Percentiles rank a stretch among this genome's conserved stretches.
These are phyloP conservation scores for Rhinocladiella similis DNA, from an alignment of 2,329 filamentous ascomycete genomes.

Conservation along the genomic window DNA sequence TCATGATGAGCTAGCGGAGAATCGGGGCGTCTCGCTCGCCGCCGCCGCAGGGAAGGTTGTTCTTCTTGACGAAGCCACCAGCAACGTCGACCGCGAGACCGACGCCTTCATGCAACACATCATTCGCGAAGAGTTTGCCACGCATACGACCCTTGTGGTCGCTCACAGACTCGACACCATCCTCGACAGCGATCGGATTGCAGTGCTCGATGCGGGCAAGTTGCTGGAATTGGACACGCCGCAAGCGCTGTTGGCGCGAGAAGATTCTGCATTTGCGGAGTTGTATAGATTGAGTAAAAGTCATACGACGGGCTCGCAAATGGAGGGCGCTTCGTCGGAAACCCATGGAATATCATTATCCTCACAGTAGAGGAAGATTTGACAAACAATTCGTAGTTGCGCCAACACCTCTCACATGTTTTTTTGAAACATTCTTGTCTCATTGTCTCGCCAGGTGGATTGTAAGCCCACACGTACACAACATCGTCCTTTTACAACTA, in stretches of 20 bases:
- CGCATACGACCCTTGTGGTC: conserved; percentile 60
- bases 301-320: neutral
- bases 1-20: too few relatives aligned
- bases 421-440: too few relatives aligned
- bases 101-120: conserved; percentile 58
- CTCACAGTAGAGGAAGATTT: too few relatives aligned
- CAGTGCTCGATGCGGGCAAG: conserved; percentile 51
- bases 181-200: conserved; percentile 59
- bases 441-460: too few relatives aligned
- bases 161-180: conserved; percentile 61
- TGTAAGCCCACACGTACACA: too few relatives aligned
- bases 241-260: conserved; percentile 33
- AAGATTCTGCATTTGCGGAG: neutral
- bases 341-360: too few relatives aligned
- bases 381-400: too few relatives aligned
- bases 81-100: conserved; percentile 57
- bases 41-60: conserved; percentile 37
- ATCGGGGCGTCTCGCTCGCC: too few relatives aligned
- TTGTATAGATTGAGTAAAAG: neutral
- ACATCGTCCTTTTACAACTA: too few relatives aligned
- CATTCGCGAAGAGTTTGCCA: conserved; percentile 54
- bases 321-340: too few relatives aligned
- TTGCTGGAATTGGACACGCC: conserved; percentile 23
- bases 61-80: conserved; percentile 44
- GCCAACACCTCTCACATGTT: too few relatives aligned